These are phyloP conservation scores for Cymbopogon citratus DNA, from an alignment of 176 grass and related monocot species.

Conservation along the genomic window DNA sequence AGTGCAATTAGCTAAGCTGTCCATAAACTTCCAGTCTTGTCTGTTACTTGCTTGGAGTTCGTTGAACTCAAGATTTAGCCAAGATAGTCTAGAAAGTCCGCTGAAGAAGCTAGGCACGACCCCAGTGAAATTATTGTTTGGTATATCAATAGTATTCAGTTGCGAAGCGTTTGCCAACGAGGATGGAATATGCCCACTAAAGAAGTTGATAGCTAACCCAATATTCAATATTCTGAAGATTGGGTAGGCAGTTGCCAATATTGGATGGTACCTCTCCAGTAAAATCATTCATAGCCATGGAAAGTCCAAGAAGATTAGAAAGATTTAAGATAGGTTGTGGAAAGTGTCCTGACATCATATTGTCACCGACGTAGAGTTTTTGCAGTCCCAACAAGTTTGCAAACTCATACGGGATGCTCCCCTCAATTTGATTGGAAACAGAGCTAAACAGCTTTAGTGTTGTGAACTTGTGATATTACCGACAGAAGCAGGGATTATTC, in stretches of 20 bases:
- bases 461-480: not conserved
- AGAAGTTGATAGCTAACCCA: not conserved
- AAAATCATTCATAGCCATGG: not conserved
- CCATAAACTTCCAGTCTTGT: conserved; percentile 26
- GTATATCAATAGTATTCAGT: not conserved
- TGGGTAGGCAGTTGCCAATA: not conserved
- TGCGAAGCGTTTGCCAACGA: not conserved
- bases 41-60: not conserved
- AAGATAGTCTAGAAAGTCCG: not conserved
- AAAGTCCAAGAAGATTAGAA: not conserved
- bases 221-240: not conserved
- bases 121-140: conserved; percentile 1
- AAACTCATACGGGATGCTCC: not conserved
- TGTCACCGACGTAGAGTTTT: not conserved
- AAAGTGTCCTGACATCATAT: not conserved
- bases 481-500: not conserved
- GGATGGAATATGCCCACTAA: not conserved
- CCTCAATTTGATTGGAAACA: not conserved
- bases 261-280: not conserved
- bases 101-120: not conserved
- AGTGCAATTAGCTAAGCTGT: conserved; percentile 21
- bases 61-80: not conserved
- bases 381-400: not conserved
- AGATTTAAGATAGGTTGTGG: not conserved
- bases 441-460: not conserved